These are phyloP conservation scores for Torrubiella hemipterigena DNA, from an alignment of 2,329 filamentous ascomycete genomes.

Conservation along the genomic window DNA sequence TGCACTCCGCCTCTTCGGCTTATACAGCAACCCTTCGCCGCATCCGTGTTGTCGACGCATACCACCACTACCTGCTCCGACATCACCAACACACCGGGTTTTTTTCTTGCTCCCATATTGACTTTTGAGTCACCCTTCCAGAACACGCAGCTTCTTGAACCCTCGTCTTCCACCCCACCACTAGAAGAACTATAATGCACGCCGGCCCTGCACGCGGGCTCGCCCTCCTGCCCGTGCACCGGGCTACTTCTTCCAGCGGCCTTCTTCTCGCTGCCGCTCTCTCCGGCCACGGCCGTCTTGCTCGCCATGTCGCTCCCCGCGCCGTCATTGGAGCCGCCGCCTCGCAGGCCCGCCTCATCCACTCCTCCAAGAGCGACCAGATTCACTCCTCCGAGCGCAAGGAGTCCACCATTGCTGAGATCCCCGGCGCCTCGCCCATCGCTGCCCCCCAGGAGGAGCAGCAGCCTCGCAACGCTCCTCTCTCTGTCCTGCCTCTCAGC, in stretches of 20 bases:
- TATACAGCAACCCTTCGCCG: too few relatives aligned
- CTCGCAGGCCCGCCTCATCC: constrained; percentile 1
- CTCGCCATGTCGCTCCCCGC: constrained; percentile 8
- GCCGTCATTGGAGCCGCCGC: constrained; percentile 4
- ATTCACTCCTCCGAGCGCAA: constrained; percentile 25
- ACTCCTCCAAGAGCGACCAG: constrained; percentile 12
- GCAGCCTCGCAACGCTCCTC: constrained; percentile 29
- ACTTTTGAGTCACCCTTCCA: too few relatives aligned
- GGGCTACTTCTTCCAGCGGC: constrained; percentile 3
- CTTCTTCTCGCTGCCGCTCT: constrained; percentile 2
- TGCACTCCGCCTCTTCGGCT: too few relatives aligned
- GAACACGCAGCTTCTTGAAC: background rate
- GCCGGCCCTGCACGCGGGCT: constrained; percentile 11
- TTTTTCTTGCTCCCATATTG: too few relatives aligned
- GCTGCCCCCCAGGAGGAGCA: constrained; percentile 14
- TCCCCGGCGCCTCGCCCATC: constrained; percentile 14
- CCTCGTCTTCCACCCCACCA: constrained; percentile 6
- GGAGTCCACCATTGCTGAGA: constrained; percentile 21
- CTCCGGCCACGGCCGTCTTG: constrained; percentile 4
- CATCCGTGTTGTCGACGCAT: too few relatives aligned
- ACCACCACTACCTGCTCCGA: too few relatives aligned
- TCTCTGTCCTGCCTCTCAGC: constrained; percentile 54
- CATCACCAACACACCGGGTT: too few relatives aligned
- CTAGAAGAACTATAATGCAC: constrained; percentile 12
- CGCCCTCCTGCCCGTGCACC: constrained; percentile 9